These are phyloP conservation scores for Byssoonygena ceratinophila DNA, from an alignment of 2,329 filamentous ascomycete species.

Conservation along the genomic window DNA sequence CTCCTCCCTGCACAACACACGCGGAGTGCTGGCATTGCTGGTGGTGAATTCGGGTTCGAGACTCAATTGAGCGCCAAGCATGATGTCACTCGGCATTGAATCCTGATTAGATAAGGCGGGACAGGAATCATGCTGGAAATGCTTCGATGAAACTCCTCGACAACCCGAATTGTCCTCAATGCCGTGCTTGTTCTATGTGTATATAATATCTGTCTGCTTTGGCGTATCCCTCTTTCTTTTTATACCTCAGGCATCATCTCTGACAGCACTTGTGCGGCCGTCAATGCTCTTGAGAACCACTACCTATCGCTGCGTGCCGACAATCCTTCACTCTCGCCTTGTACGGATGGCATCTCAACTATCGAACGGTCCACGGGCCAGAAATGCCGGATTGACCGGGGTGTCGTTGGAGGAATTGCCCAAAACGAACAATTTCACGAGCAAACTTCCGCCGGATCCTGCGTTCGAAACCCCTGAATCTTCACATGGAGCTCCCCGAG, in stretches of 20 bases:
- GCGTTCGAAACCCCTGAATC: slow-evolving; percentile 67
- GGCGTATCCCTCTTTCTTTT: not conserved
- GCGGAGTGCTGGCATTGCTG: no score
- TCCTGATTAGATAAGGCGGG: slow-evolving; percentile 10
- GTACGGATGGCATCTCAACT: slow-evolving; percentile 16
- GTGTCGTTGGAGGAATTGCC: slow-evolving; percentile 43
- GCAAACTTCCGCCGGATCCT: slow-evolving; percentile 62
- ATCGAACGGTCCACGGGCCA: not conserved
- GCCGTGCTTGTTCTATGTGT: no score
- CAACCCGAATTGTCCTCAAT: no score
- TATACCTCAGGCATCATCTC: not conserved
- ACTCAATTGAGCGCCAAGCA: not conserved
- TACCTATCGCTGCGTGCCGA: not conserved
- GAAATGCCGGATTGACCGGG: slow-evolving; percentile 15
- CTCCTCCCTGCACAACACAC: no score
- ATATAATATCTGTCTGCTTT: no score
- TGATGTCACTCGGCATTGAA: slow-evolving; percentile 2
- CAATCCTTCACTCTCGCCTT: slow-evolving; percentile 11
- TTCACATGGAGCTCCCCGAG: slow-evolving; percentile 71
- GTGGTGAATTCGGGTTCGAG: no score
- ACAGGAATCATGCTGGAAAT: not conserved
- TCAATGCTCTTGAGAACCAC: slow-evolving; percentile 16
- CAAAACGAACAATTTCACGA: slow-evolving; percentile 56
- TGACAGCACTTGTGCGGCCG: not conserved
- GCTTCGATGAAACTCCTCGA: no score